phyloP scores from a whole-genome alignment of 2,329 filamentous ascomycete genomes.

The Myriosclerotinia duriaeana region DNA sequence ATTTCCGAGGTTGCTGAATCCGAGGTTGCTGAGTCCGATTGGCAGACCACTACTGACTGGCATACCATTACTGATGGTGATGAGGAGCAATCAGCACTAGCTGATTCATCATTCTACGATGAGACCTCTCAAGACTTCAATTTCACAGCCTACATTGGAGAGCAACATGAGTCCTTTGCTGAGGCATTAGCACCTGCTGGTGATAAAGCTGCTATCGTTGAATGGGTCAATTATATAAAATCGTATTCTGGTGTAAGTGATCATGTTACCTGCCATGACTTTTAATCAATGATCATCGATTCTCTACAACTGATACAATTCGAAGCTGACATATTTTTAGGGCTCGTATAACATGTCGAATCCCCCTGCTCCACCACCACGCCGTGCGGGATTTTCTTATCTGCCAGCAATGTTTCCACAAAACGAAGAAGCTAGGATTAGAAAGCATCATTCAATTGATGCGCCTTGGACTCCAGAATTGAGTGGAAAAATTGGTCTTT shows the following conservation, averaged over 20 bases:
- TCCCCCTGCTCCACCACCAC: conserved; percentile 41
- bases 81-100: background rate
- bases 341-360: conserved; percentile 41
- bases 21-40: conserved; percentile 10
- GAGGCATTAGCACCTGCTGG: conserved; percentile 17
- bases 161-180: conserved; percentile 25
- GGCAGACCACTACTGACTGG: conserved; percentile 17
- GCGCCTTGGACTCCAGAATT: conserved; percentile 32
- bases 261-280: background rate
- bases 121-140: background rate
- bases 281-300: background rate
- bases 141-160: background rate
- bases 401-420: conserved; percentile 38
- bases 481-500: conserved; percentile 28
- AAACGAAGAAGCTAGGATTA: conserved; percentile 36
- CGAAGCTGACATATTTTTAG: conserved; percentile 29
- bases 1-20: conserved; percentile 6
- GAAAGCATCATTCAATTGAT: conserved; percentile 32
- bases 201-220: background rate
- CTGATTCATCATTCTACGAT: conserved; percentile 6
- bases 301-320: background rate
- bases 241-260: conserved; percentile 28
- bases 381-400: conserved; percentile 34
- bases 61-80: conserved; percentile 4
- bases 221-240: conserved; percentile 27